Base-by-base conservation (phyloP, 306 rosid species). In the Oemleria cerasiformis region DNA sequence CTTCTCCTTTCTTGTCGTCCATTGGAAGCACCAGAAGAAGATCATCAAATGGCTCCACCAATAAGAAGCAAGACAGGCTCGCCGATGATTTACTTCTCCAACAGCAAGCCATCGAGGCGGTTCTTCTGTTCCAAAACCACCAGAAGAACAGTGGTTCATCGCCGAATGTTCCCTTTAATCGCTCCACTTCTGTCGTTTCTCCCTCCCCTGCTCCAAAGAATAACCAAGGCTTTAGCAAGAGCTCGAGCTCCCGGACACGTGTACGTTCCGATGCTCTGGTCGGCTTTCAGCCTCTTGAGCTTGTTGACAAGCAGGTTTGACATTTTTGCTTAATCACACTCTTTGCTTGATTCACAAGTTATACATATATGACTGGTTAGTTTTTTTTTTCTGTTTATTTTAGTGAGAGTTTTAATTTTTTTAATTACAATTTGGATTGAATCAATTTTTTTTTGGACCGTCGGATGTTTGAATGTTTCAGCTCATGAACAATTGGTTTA, bases 101-200 rank as follows among this genome's bases (percentile, higher is more conserved):
- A 11, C 73, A 73, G 14, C 82, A 78, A 64, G 82, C 78, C 6
- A 13, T 67, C 6, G 82, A 76, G 21, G 82, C 82, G 4, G 78
- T 76, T 50, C 49, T 78, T 70, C 21, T 78, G 45, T 78, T 59
- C 70, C 64, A 69, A 48, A 59, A 67, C 43, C 68, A 49, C 74
- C 82, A 72, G 65, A 71, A 59, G 55, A 73, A 5, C 69, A 30
- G 40, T 42, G 30, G 8, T 54, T 0, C 23, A 1, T 19, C 70
- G 13, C 54, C 12, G 17, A 25, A 25, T 25, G 30, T 25, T 25
- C 42, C 56, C 23, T 13, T 59, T 7, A 73, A 67, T 65, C 77
- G 82, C 10, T 78, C 82, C 8, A 38, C 82, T 41, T 78, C 82
- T 10, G 82, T 78, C 4, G 82, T 73, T 9, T 70, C 19, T 55